These are phyloP conservation scores for Macrophomina pseudophaseolina DNA, from an alignment of 2,329 filamentous ascomycete species.

Conservation along the genomic window DNA sequence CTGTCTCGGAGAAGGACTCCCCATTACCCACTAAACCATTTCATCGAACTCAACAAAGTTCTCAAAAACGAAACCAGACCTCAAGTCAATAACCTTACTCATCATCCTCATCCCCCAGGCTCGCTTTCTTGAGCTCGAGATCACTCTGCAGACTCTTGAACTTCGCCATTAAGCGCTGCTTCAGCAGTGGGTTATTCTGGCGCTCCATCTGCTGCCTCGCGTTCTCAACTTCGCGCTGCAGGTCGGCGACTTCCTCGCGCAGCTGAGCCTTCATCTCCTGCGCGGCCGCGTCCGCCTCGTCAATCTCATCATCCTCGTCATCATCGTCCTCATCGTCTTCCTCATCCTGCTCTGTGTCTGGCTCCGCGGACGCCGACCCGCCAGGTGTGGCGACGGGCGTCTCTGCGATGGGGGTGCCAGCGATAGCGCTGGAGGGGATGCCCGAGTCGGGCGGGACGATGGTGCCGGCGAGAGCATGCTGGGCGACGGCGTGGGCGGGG, in stretches of 20 bases:
- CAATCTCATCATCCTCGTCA: slow-evolving; percentile 50
- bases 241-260: slow-evolving; percentile 60
- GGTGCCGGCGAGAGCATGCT: slow-evolving; percentile 39
- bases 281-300: slow-evolving; percentile 58
- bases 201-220: slow-evolving; percentile 50
- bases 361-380: slow-evolving; percentile 27
- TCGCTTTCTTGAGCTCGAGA: slow-evolving; percentile 57
- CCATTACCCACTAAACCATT: background rate
- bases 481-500: slow-evolving; percentile 41
- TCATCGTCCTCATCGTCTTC: slow-evolving; percentile 52
- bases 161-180: slow-evolving; percentile 54
- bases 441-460: slow-evolving; percentile 23
- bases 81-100: background rate
- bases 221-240: slow-evolving; percentile 56
- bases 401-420: slow-evolving; percentile 34
- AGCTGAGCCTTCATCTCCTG: slow-evolving; percentile 54
- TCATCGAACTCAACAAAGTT: no score
- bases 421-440: slow-evolving; percentile 23
- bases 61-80: no score
- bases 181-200: slow-evolving; percentile 55
- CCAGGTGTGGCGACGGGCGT: slow-evolving; percentile 33
- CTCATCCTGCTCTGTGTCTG: slow-evolving; percentile 36
- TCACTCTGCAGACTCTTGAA: slow-evolving; percentile 59
- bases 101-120: slow-evolving; percentile 32
- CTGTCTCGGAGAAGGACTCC: background rate